Evolutionary conservation across 1,284 basidiomycete genomes (phyloP), one percentile per base, ranked within the genome.

Genomic region (Serendipita sp.): DNA sequence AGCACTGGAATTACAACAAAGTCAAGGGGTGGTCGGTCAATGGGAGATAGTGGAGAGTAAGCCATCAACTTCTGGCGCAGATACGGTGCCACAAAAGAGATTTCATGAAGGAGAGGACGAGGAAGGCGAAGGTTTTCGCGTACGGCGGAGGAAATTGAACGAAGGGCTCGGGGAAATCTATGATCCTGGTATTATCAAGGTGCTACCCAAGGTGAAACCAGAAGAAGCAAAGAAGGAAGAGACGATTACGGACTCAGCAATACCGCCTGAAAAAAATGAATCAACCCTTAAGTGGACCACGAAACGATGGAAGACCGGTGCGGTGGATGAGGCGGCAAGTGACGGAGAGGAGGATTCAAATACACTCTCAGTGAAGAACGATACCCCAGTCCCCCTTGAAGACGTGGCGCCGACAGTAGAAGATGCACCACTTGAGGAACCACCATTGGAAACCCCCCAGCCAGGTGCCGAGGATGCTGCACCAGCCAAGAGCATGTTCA

Each of bases 21-120:
- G 78, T 10, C 81, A 88, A 69, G 93, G 91, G 1, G 74, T 84
- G 5, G 87, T 84, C 0, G 93, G 95, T 1, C 79, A 85, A 67
- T 99, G 95, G 95, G 76, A 93, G 72, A 74, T 84, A 29, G 83
- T 96, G 26, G 53, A 58, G 32, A 6, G 76, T 79, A 2, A 69
- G 79, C 2, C 64, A 67, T 0, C 66, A 69, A 34, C 67, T 71
- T 4, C 61, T 68, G 5, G 63, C 69, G 6, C 38, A 64, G 47
- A 68, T 69, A 30, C 60, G 67, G 3, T 65, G 69, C 26, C 67
- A 70, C 12, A 70, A 66, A 30, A 65, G 69, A 15, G 65, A 66
- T 17, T 26, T 65, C 41, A 64, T 66, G 43, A 67, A 65, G 61
- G 74, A 61, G 60, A 78, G 66, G 15, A 72, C 60, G 38, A 76